Evolutionary conservation across 2,329 filamentous ascomycete species (phyloP), one percentile per base, ranked within the genome.

Genomic region (Colletotrichum plurivorum): DNA sequence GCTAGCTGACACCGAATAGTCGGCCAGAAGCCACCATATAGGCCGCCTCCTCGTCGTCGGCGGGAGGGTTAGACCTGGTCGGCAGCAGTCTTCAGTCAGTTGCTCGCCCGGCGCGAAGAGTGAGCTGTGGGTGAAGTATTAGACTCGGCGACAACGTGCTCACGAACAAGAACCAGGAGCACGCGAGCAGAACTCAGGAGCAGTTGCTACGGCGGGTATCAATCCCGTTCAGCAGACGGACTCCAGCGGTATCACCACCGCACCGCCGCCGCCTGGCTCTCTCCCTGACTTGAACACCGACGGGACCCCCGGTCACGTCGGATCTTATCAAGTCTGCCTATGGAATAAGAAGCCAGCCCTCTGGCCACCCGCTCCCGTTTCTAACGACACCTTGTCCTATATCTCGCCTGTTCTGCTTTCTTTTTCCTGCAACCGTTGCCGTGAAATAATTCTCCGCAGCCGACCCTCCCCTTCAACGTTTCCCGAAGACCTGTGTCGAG

Each of bases 311-410:
- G 31, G 31, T 31, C 31, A 36, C 8, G 31, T 36, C 36, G 13
- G 31, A 55, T 65, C 48, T 53, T 22, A 36, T 36, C 8, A 10
- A 54, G 27, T n/a, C 15, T 41, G 48, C 46, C 43, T 36, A 10
- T 10, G 61, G 54, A 59, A 49, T 22, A 45, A 43, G 48, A 68
- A 22, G 54, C 65, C 41, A 22, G 54, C 65, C 48, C 39, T 55
- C 59, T 48, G 43, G 61, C 18, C 43, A 27, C 48, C 48, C 39
- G 46, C 27, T 54, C 58, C 59, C 54, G 66, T 68, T 65, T 65
- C 54, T 55, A 65, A 59, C 22, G 15, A 13, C 12, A 36, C 61
- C 54, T 59, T 65, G 60, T 22, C 54, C 61, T 59, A 65, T 68
- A 54, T 59, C 41, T 43, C 61, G 12, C 31, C 54, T 51, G 15